Conservation (phyloP, 1,284 basidiomycete species). For the Fomitopsis betulina region DNA sequence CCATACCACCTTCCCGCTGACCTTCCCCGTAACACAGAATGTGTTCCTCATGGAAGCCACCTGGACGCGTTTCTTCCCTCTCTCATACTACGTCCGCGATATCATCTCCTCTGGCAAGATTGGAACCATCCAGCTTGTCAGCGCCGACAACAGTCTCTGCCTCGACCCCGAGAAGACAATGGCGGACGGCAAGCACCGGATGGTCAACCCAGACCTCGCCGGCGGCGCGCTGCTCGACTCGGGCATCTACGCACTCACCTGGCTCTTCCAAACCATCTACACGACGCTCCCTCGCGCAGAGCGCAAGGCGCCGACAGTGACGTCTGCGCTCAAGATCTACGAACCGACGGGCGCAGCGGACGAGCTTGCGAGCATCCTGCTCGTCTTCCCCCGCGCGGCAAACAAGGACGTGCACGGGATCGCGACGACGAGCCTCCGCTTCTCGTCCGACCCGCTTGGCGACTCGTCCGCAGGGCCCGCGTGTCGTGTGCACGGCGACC, state of each 20-base stretch:
- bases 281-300: not conserved
- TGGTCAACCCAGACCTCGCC: constrained; percentile 1
- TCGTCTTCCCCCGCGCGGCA: not conserved
- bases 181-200: not conserved
- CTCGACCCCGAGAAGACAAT: constrained; percentile 1
- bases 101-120: constrained; percentile 1
- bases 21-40: not conserved
- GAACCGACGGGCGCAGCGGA: not conserved
- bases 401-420: constrained; percentile 2
- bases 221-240: constrained; percentile 1
- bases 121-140: not conserved
- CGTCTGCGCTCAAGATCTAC: constrained; percentile 1
- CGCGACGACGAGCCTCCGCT: constrained; percentile 2
- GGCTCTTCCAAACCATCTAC: constrained; percentile 2
- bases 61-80: not conserved
- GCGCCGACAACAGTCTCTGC: not conserved
- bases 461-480: not conserved
- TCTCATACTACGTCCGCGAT: not conserved
- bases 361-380: constrained; percentile 1
- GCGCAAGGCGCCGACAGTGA: not conserved
- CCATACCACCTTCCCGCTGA: not conserved
- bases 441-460: not conserved
- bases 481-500: not conserved
- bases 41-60: constrained; percentile 1
- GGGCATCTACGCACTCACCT: constrained; percentile 1